Evolutionary conservation across 2,329 filamentous ascomycete species (phyloP).

Genomic region (Venturia carpophila): DNA sequence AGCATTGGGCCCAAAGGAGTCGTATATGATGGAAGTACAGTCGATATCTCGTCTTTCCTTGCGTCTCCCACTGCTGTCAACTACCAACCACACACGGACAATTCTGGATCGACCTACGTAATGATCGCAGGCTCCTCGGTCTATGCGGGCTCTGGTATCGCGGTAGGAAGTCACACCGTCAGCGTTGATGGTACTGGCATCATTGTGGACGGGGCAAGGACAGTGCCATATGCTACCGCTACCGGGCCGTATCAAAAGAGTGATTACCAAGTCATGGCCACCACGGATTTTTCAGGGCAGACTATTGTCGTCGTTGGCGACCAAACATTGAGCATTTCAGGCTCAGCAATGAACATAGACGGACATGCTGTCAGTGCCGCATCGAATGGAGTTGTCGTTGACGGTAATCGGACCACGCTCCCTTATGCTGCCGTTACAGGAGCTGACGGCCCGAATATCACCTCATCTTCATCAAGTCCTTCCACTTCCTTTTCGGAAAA

Average conservation of each 20-base stretch:
- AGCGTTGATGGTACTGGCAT: not conserved
- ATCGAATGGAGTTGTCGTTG: not conserved
- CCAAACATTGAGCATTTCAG: not conserved
- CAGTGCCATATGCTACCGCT: not conserved
- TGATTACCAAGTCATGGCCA: not conserved
- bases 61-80: not conserved
- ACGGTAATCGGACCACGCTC: not conserved
- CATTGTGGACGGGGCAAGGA: not conserved
- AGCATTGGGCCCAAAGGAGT: not conserved
- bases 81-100: not conserved
- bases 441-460: not conserved
- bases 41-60: not conserved
- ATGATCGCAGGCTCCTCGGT: not conserved
- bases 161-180: not conserved
- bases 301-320: not conserved
- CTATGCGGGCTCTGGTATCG: not conserved
- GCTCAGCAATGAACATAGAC: slow-evolving; percentile 4
- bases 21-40: not conserved
- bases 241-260: not conserved
- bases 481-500: not conserved
- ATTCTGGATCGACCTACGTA: not conserved
- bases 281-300: not conserved
- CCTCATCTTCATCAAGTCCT: not conserved
- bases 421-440: not conserved
- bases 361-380: not conserved